Conservation (phyloP, 768 basidiomycete genomes). For the Sarcodon sp. region DNA sequence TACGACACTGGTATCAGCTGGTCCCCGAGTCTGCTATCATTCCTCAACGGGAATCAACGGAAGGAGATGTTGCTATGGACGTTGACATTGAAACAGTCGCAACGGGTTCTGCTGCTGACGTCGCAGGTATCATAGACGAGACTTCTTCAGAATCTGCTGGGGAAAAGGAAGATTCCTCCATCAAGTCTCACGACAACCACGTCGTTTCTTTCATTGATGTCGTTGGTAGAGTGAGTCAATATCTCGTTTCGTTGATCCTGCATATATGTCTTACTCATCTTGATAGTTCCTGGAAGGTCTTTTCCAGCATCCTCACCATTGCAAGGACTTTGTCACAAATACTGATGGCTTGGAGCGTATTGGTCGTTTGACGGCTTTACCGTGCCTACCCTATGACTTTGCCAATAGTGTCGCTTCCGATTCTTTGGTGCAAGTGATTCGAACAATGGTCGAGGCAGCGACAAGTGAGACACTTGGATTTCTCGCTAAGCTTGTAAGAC, state of each 20-base stretch:
- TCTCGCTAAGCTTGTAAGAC: conserved; percentile 55
- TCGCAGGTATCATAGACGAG: conserved; percentile 9
- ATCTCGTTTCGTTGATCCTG: neutral
- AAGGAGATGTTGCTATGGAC: conserved; percentile 1
- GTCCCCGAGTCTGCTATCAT: conserved; percentile 6
- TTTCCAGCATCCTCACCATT: conserved; percentile 84
- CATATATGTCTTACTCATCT: neutral
- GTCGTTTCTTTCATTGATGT: conserved; percentile 73
- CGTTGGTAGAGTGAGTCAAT: conserved; percentile 50
- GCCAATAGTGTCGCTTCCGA: conserved; percentile 76
- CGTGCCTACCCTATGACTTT: conserved; percentile 85
- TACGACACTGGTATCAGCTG: conserved; percentile 59
- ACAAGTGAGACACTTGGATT: conserved; percentile 62
- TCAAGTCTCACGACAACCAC: conserved; percentile 58
- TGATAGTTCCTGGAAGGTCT: conserved; percentile 83
- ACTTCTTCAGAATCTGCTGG: conserved; percentile 10
- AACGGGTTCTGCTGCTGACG: neutral
- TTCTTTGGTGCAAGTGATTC: conserved; percentile 79
- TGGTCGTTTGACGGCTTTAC: conserved; percentile 66
- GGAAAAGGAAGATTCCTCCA: conserved; percentile 16
- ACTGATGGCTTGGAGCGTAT: conserved; percentile 64
- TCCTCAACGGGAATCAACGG: neutral
- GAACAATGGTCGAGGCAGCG: conserved; percentile 82
- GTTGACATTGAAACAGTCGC: conserved; percentile 3
- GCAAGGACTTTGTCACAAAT: conserved; percentile 75